A percentile compares a stretch with the other conserved stretches of the same genome.
phyloP scores from a whole-genome alignment of 2,329 filamentous ascomycete species.

The Colletotrichum sp. region DNA sequence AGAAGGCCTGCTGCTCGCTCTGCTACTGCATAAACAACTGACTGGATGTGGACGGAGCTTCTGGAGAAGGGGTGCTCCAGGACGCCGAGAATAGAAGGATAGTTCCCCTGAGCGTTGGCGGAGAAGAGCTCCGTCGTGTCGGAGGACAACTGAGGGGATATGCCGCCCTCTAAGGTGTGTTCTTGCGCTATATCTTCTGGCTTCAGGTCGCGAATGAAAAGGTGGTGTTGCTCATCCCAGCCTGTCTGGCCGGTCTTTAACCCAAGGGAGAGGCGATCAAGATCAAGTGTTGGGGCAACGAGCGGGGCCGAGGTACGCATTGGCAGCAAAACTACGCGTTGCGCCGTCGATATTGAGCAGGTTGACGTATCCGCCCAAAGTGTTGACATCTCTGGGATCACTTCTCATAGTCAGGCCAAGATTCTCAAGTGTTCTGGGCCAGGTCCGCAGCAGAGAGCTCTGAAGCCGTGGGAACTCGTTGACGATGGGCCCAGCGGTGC shows the following conservation, averaged over 20 bases:
- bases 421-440: slow-evolving; percentile 1
- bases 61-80: slow-evolving; percentile 17
- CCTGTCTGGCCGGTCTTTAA: neutral
- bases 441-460: slow-evolving; percentile 2
- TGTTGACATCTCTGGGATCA: slow-evolving; percentile 24
- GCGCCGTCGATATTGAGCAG: slow-evolving; percentile 25
- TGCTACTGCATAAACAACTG: slow-evolving; percentile 40
- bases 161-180: slow-evolving; percentile 12
- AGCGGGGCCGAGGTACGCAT: slow-evolving; percentile 24
- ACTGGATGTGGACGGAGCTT: slow-evolving; percentile 26
- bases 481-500: neutral
- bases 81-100: slow-evolving; percentile 10
- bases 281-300: neutral
- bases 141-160: slow-evolving; percentile 12
- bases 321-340: slow-evolving; percentile 28
- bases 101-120: neutral
- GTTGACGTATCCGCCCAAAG: slow-evolving; percentile 17
- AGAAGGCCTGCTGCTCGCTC: slow-evolving; percentile 27
- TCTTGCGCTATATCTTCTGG: slow-evolving; percentile 2
- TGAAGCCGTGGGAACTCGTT: neutral
- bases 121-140: slow-evolving; percentile 16
- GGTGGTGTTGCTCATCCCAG: slow-evolving; percentile 2
- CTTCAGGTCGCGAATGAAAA: neutral
- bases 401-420: slow-evolving; percentile 19
- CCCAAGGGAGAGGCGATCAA: neutral